Base-by-base conservation (phyloP, 495 filamentous ascomycete species). In the Aspergillus coremiiformis region DNA sequence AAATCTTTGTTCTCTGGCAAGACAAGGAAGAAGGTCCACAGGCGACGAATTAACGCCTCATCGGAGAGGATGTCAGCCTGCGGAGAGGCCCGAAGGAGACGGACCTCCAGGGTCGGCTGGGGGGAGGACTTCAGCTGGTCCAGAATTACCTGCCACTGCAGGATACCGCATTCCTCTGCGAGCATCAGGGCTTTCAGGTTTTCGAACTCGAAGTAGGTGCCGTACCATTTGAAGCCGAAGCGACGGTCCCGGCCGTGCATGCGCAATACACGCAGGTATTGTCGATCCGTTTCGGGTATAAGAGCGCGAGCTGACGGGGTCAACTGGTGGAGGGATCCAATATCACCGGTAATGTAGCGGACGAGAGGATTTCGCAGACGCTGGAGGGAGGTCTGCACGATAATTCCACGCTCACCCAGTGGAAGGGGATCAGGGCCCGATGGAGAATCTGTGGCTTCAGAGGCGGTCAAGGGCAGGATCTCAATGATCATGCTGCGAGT, bases 101-200 rank as follows among this genome's bases (percentile, higher is more conserved):
- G 54, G 21, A 60, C 29, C 35, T 60, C 58, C 15, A 56, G 9
- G 1, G 37, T 41, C 1, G 22, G 11, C 29, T 46, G 24, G 10
- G 50, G 41, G 5, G 45, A 47, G 5, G 50, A 45, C 11, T 47
- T 21, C 1, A 55, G 47, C 9, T 24, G 22, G 22, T 58, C 51
- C 20, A 67, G 23, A 21, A 73, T 64, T 1, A 72, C 45, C 45
- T 73, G 70, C 62, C 63, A 73, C 35, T 73, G 61, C 6, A 73
- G 21, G 15, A 73, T 47, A 0, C 62, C 56, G n/a, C 41, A 66
- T 47, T 42, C 39, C 21, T 62, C 53, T 0, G 37, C 37, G 1
- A 26, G 41, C 54, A 71, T 39, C 0, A 57, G 9, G 15, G 12
- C 8, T n/a, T 48, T 45, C 7, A 69, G 1, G 0, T 43, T 44